Evolutionary conservation across 306 rosid genomes (phyloP).

Genomic region (Gastrolobium villosum): DNA sequence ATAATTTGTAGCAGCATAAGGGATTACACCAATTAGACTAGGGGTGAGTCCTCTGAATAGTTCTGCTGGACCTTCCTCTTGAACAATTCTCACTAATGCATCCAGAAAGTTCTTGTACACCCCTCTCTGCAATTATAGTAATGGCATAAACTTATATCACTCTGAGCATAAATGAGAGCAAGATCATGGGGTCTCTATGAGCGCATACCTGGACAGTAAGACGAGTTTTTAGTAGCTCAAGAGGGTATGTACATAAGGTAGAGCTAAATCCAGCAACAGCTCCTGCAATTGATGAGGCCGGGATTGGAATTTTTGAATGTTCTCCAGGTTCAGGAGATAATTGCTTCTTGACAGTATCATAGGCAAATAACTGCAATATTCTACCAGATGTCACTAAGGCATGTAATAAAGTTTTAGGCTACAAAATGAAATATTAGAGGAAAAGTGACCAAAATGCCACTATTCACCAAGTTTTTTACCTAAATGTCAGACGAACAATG

Average conservation of each 20-base stretch:
- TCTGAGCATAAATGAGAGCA: constrained; percentile 9
- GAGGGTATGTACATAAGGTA: constrained; percentile 79
- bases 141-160: not conserved
- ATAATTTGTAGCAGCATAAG: constrained; percentile 84
- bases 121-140: constrained; percentile 67
- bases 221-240: constrained; percentile 79
- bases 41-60: constrained; percentile 85
- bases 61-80: constrained; percentile 80
- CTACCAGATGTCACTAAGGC: not conserved
- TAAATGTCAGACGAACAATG: too few relatives aligned
- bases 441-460: too few relatives aligned
- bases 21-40: constrained; percentile 81
- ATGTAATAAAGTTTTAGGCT: not conserved
- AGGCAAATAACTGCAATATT: constrained; percentile 71
- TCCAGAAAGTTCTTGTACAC: constrained; percentile 66
- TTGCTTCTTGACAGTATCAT: constrained; percentile 73
- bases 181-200: not conserved
- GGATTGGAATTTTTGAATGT: constrained; percentile 58
- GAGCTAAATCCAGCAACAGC: constrained; percentile 89
- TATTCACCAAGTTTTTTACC: too few relatives aligned
- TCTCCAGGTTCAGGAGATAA: constrained; percentile 69
- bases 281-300: constrained; percentile 77
- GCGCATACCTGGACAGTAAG: constrained; percentile 68
- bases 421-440: constrained; percentile 4
- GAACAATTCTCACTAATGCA: constrained; percentile 63